A percentile compares a stretch with the other conserved stretches of the same genome.
phyloP scores from a whole-genome alignment of 345 rosid genomes.

The Rhodamnia argentea region DNA sequence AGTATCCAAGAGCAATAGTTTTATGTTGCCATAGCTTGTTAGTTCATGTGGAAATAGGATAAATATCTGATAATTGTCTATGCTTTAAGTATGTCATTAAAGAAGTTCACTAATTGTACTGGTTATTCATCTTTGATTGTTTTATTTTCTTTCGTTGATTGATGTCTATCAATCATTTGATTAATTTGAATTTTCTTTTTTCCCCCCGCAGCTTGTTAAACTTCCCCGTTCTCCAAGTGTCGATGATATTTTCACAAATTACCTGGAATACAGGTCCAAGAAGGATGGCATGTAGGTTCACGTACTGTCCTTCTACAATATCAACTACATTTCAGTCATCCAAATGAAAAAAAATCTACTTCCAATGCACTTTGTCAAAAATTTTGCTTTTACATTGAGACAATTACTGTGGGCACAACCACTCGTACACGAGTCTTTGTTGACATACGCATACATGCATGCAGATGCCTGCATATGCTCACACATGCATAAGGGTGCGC shows the following conservation, averaged over 20 bases:
- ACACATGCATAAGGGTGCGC: background rate
- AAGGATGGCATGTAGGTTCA: conserved; percentile 76
- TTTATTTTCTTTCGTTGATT: background rate
- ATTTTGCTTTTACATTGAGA: background rate
- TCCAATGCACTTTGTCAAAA: background rate
- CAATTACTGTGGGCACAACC: background rate
- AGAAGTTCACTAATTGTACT: background rate
- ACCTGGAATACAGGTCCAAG: conserved; percentile 76
- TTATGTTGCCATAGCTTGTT: background rate
- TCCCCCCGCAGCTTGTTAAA: conserved; percentile 64
- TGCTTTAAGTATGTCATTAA: background rate
- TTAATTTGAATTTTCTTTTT: background rate
- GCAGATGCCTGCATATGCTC: background rate
- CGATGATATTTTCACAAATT: conserved; percentile 77
- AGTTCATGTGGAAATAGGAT: background rate
- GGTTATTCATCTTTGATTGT: background rate
- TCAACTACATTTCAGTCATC: background rate
- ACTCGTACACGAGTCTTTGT: background rate
- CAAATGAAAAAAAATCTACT: background rate
- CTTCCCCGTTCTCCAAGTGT: conserved; percentile 89
- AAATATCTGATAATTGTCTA: background rate
- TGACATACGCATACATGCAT: background rate
- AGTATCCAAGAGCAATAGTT: background rate
- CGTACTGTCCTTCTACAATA: background rate
- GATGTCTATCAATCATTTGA: background rate